Evolutionary conservation across 331 rosid species (phyloP).

Genomic region (Erythrophleum ivorense): DNA sequence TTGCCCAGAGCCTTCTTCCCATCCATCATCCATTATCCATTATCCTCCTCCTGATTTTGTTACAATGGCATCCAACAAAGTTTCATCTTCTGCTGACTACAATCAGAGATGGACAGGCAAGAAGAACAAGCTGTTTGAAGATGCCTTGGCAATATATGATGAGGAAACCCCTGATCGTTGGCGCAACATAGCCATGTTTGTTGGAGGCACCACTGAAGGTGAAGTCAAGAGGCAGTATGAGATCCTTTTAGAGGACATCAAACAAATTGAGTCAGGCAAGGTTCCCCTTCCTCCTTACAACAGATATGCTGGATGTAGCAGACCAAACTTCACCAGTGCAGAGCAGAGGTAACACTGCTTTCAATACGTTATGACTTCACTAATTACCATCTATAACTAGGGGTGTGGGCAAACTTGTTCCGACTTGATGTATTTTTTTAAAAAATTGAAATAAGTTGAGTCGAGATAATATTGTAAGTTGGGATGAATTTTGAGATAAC

Average conservation of each 20-base stretch:
- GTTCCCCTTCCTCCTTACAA: slow-evolving; percentile 61
- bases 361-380: not conserved
- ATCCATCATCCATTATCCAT: not conserved
- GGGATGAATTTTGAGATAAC: too few species aligned
- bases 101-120: slow-evolving; percentile 60
- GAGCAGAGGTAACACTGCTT: slow-evolving; percentile 52
- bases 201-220: slow-evolving; percentile 69
- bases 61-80: slow-evolving; percentile 52
- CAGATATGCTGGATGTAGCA: slow-evolving; percentile 39
- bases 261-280: slow-evolving; percentile 69
- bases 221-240: slow-evolving; percentile 71
- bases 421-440: too few species aligned
- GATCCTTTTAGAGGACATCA: slow-evolving; percentile 65
- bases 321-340: slow-evolving; percentile 35
- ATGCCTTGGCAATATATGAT: slow-evolving; percentile 72
- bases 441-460: too few species aligned
- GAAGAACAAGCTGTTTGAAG: slow-evolving; percentile 80
- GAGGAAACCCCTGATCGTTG: slow-evolving; percentile 74
- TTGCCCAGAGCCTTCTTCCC: not conserved
- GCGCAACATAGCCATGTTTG: slow-evolving; percentile 62
- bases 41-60: slow-evolving; percentile 24
- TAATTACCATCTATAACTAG: too few species aligned
- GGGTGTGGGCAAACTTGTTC: too few species aligned
- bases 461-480: too few species aligned
- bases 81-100: slow-evolving; percentile 40